Conservation (phyloP, 192 early-diverging fungal species). For the Podila epigama region DNA sequence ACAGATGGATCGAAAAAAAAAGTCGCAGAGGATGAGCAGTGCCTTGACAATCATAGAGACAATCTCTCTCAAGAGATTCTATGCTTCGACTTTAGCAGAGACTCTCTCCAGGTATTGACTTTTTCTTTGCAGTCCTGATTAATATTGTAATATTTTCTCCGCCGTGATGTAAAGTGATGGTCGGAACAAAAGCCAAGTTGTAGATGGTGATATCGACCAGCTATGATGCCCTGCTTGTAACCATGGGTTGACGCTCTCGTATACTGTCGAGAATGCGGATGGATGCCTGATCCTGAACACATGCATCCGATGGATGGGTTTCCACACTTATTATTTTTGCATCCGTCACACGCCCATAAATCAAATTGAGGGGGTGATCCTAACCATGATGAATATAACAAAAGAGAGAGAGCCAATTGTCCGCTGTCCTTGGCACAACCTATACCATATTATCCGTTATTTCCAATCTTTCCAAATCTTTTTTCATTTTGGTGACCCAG, state of each 20-base stretch:
- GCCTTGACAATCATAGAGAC: too few relatives aligned
- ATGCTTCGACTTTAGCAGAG: too few relatives aligned
- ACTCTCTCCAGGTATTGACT: too few relatives aligned
- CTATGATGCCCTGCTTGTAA: not conserved
- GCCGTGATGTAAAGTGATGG: not conserved
- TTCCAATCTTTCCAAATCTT: not conserved
- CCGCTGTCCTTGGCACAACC: not conserved
- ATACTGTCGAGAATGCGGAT: not conserved
- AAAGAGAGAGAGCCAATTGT: slow-evolving; percentile 2
- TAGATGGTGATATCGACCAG: not conserved
- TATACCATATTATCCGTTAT: not conserved
- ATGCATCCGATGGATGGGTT: slow-evolving; percentile 2
- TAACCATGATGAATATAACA: not conserved
- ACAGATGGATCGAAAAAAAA: too few relatives aligned
- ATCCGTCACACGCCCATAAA: too few relatives aligned
- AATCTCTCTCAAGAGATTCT: too few relatives aligned
- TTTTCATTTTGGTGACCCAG: too few relatives aligned
- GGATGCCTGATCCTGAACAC: not conserved
- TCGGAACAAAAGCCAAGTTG: too few relatives aligned
- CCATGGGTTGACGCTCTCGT: not conserved
- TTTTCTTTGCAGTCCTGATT: not conserved
- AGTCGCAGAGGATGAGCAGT: too few relatives aligned
- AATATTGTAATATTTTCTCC: not conserved
- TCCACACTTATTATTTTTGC: too few relatives aligned
- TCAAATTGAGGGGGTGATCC: not conserved